Evolutionary conservation across 192 early-diverging fungal genomes (phyloP).

Genomic region (Spizellomyces sp.): DNA sequence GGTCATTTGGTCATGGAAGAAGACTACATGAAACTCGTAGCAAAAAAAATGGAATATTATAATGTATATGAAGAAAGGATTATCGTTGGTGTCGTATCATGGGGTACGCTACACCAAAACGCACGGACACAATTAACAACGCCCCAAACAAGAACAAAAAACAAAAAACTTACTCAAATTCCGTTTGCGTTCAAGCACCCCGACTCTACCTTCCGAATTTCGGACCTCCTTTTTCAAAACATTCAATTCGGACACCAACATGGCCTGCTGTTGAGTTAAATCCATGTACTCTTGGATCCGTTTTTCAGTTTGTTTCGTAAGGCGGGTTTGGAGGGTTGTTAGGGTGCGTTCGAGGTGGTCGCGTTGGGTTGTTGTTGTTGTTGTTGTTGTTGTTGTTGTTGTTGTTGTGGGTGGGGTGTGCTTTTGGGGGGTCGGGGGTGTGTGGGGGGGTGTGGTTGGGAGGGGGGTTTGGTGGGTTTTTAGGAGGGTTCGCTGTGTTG

Average conservation of each 20-base stretch:
- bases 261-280: too few species aligned
- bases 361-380: constrained; percentile 33
- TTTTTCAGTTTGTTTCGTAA: constrained; percentile 43
- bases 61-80: too few species aligned
- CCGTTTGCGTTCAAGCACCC: too few species aligned
- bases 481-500: too few species aligned
- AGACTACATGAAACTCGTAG: too few species aligned
- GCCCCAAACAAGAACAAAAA: too few species aligned
- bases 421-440: neutral
- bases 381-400: constrained; percentile 26
- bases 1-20: too few species aligned
- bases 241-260: neutral
- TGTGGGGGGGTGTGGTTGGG: neutral
- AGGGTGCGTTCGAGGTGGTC: constrained; percentile 55
- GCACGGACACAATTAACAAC: too few species aligned
- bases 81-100: too few species aligned
- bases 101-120: too few species aligned
- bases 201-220: neutral
- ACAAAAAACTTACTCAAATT: too few species aligned
- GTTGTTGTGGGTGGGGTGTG: neutral
- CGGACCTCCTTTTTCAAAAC: neutral
- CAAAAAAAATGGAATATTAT: too few species aligned
- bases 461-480: neutral
- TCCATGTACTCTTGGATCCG: constrained; percentile 41
- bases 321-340: constrained; percentile 36